Conservation (phyloP, 805 yeast genomes). For the Barnettozyma vustinii region DNA sequence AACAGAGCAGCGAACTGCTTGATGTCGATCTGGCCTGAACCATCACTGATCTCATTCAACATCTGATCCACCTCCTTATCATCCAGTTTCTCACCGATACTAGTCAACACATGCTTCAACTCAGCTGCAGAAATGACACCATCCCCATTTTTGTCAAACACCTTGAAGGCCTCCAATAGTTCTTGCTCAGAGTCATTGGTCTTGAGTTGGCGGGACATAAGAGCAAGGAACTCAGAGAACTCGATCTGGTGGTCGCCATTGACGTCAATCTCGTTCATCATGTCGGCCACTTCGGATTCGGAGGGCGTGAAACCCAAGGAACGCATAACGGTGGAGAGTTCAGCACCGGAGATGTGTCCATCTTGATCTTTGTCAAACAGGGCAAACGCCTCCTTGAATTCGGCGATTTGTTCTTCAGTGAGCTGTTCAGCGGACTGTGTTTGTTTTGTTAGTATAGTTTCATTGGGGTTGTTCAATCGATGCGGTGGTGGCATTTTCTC, state of each 20-base stretch:
- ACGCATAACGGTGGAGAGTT: constrained; percentile 97
- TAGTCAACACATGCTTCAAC: constrained; percentile 91
- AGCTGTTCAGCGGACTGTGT: constrained; percentile 61
- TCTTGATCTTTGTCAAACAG: constrained; percentile 95
- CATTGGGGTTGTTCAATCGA: background rate
- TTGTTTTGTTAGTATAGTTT: background rate
- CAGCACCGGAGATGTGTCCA: constrained; percentile 93
- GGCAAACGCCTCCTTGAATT: constrained; percentile 96
- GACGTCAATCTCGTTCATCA: constrained; percentile 95
- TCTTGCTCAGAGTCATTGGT: constrained; percentile 97
- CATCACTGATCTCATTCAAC: constrained; percentile 93
- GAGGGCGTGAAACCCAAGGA: constrained; percentile 97
- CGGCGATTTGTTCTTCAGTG: constrained; percentile 94
- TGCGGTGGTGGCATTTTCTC: too few species aligned
- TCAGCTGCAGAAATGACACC: constrained; percentile 97
- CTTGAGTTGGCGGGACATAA: constrained; percentile 83
- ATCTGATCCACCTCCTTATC: constrained; percentile 97
- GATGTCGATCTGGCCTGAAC: constrained; percentile 96
- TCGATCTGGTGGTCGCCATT: constrained; percentile 90
- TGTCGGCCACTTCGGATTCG: constrained; percentile 91
- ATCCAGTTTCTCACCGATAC: constrained; percentile 93
- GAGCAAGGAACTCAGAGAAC: constrained; percentile 74
- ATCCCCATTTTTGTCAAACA: constrained; percentile 90
- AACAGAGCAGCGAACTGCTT: constrained; percentile 92
- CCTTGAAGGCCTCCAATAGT: constrained; percentile 95